Percentiles rank a stretch among this genome's conserved stretches.
phyloP scores from a whole-genome alignment of 345 rosid genomes.

The Eucalyptus cloeziana region DNA sequence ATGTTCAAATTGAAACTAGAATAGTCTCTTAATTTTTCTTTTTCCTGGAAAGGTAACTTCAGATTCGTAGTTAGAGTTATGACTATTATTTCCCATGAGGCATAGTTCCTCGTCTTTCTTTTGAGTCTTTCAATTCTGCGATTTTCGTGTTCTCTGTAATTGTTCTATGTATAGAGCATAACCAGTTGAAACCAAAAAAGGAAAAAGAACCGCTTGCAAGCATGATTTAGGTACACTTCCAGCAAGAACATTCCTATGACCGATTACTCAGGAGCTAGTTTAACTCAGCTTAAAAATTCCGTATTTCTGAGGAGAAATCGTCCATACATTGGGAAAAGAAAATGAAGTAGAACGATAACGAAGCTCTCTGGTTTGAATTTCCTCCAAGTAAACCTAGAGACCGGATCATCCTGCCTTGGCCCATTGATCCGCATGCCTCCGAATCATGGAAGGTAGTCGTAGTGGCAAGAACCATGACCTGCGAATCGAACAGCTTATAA shows the following conservation, averaged over 20 bases:
- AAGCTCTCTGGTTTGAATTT: neutral
- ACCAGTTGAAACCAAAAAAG: neutral
- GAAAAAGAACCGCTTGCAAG: neutral
- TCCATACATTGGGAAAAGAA: neutral
- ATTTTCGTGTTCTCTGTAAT: neutral
- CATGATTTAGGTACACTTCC: neutral
- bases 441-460: neutral
- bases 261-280: neutral
- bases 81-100: neutral
- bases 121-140: neutral
- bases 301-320: neutral
- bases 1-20: neutral
- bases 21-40: neutral
- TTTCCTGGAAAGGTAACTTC: neutral
- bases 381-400: neutral
- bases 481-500: neutral
- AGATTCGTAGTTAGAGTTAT: neutral
- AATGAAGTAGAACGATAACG: neutral
- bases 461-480: conserved; percentile 9
- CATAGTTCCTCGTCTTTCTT: neutral
- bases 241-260: neutral
- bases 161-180: neutral
- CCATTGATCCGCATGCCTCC: neutral
- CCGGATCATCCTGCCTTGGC: neutral
- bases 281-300: neutral